Evolutionary conservation across 805 yeast genomes (phyloP), one percentile per base, ranked within the genome.

Genomic region (Saccharomycopsis guyanensis): DNA sequence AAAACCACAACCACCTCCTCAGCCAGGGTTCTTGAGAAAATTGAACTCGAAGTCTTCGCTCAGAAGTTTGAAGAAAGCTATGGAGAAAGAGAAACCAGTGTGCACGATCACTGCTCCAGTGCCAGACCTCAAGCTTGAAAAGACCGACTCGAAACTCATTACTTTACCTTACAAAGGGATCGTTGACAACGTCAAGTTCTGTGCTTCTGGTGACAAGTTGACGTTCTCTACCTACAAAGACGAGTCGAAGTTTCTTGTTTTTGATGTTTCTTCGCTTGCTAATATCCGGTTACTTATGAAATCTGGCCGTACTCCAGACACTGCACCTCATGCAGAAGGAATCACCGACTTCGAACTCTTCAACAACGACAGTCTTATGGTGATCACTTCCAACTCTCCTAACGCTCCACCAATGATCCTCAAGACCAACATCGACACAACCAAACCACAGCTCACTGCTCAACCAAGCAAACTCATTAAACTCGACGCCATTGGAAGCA

Each of bases 81-180:
- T 27, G 12, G 39, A 45, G 16, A 29, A 25, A 19, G 42, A 46
- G 22, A 33, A 13, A 24, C 13, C 19, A 23, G n/a, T 40, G n/a
- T 16, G 20, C 20, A 33, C 29, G 27, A 37, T 45, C 38, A 44
- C 39, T 25, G 41, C 25, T n/a, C 49, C 52, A n/a, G 23, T 45
- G 6, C 42, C 24, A 8, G 49, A 40, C 4, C 32, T 48, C 33
- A 44, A 47, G 29, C 47, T 62, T n/a, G 52, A 49, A 35, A 55
- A 66, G 20, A 76, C 73, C 3, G 76, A 75, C 36, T 82, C 86
- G 2, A 71, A 82, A 8, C 78, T 88, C 2, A 78, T 88, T 27
- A 82, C 94, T 0, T 70, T 86, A 43, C 96, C 97, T 0, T 87
- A 86, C 60, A 64, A 86, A 24, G 97, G 89, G 60, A 91, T 95